These are phyloP conservation scores for Trichoderma sp. DNA, from an alignment of 2,329 filamentous ascomycete species.

Conservation along the genomic window DNA sequence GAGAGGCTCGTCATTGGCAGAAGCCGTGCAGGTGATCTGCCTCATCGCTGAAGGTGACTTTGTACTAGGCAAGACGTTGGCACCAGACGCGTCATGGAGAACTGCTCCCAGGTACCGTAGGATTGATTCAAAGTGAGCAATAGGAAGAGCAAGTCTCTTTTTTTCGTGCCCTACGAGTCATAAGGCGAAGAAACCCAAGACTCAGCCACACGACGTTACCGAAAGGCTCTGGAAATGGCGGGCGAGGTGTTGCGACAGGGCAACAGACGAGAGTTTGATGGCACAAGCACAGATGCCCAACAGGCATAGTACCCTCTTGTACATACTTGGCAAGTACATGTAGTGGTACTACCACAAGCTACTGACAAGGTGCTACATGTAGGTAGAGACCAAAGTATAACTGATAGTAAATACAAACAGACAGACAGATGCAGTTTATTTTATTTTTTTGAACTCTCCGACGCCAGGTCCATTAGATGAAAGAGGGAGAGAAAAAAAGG, in stretches of 20 bases:
- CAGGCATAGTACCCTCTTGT: neutral
- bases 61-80: neutral
- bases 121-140: neutral
- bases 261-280: neutral
- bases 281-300: neutral
- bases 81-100: neutral
- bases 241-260: neutral
- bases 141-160: neutral
- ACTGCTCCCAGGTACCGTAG: neutral
- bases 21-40: neutral
- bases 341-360: neutral
- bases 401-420: neutral
- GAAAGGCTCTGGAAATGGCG: neutral
- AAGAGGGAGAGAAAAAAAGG: neutral
- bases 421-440: neutral
- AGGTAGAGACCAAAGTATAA: neutral
- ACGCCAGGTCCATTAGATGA: neutral
- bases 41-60: neutral
- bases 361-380: neutral
- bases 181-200: neutral
- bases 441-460: neutral
- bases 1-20: neutral
- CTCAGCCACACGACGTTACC: neutral
- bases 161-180: neutral
- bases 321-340: neutral